These are phyloP conservation scores for Anisogramma anomala DNA, from an alignment of 2,329 filamentous ascomycete genomes.

Conservation along the genomic window DNA sequence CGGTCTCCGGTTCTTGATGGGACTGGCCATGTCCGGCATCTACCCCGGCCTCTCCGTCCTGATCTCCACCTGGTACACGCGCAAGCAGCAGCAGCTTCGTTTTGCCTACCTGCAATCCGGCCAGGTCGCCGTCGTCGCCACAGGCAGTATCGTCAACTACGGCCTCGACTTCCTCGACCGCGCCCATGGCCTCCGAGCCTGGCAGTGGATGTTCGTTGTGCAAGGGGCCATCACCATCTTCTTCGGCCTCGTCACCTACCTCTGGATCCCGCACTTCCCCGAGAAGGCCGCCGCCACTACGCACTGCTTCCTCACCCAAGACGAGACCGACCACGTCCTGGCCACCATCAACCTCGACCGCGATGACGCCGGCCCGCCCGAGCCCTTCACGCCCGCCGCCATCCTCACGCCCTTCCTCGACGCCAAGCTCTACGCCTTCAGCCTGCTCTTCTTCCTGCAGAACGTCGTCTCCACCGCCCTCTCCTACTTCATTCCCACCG, in stretches of 20 bases:
- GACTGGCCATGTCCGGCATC: slow-evolving; percentile 47
- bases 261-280: slow-evolving; percentile 62
- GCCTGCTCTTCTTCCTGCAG: slow-evolving; percentile 52
- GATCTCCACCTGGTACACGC: slow-evolving; percentile 49
- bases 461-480: slow-evolving; percentile 56
- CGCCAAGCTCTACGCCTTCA: slow-evolving; percentile 53
- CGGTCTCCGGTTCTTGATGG: slow-evolving; percentile 51
- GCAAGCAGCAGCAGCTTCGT: slow-evolving; percentile 53
- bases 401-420: slow-evolving; percentile 47
- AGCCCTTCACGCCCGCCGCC: slow-evolving; percentile 43
- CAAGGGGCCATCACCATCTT: slow-evolving; percentile 50
- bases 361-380: slow-evolving; percentile 41
- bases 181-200: slow-evolving; percentile 43
- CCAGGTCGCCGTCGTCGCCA: slow-evolving; percentile 53
- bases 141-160: slow-evolving; percentile 56
- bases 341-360: slow-evolving; percentile 49
- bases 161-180: slow-evolving; percentile 54
- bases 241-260: slow-evolving; percentile 50
- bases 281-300: slow-evolving; percentile 46
- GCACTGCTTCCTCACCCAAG: slow-evolving; percentile 43
- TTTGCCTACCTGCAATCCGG: slow-evolving; percentile 55
- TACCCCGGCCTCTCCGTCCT: slow-evolving; percentile 41
- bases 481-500: slow-evolving; percentile 54
- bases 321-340: slow-evolving; percentile 45
- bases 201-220: slow-evolving; percentile 60